A percentile compares a stretch with the other conserved stretches of the same genome.
Conservation (phyloP, 108 stramenopile genomes). For the Schizochytrium sp. region DNA sequence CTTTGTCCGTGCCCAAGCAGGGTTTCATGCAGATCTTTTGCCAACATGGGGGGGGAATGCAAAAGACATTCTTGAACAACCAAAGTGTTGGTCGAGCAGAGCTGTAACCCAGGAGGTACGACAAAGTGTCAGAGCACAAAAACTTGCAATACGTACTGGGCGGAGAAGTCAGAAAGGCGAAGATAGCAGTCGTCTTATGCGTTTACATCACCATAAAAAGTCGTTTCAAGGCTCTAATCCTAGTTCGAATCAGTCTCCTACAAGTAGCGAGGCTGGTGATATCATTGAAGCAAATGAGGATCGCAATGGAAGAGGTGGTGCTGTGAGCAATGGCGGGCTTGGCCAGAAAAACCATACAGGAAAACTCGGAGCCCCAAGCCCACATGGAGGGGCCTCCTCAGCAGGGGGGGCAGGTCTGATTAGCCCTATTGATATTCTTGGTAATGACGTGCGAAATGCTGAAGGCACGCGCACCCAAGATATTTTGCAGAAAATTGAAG, state of each 20-base stretch:
- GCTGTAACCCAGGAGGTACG: neutral
- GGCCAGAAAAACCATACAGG: neutral
- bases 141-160: neutral
- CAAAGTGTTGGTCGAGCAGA: conserved; percentile 44
- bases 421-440: neutral
- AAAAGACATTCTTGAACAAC: conserved; percentile 35
- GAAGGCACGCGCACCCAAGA: neutral
- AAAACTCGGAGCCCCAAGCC: no score
- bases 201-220: no score
- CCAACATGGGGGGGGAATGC: conserved; percentile 52
- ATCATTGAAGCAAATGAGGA: neutral
- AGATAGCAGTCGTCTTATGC: neutral
- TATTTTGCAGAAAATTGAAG: neutral
- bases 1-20: conserved; percentile 29
- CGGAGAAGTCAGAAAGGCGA: neutral
- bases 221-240: neutral
- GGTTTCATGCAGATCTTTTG: conserved; percentile 27
- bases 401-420: neutral
- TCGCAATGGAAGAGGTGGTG: neutral
- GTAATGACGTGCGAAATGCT: neutral
- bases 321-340: neutral
- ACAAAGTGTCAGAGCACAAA: neutral
- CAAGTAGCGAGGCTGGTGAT: no score
- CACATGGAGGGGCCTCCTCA: no score
- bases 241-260: no score